phyloP scores from a whole-genome alignment of 192 early-diverging fungal species.

The Physocladia obscura region DNA sequence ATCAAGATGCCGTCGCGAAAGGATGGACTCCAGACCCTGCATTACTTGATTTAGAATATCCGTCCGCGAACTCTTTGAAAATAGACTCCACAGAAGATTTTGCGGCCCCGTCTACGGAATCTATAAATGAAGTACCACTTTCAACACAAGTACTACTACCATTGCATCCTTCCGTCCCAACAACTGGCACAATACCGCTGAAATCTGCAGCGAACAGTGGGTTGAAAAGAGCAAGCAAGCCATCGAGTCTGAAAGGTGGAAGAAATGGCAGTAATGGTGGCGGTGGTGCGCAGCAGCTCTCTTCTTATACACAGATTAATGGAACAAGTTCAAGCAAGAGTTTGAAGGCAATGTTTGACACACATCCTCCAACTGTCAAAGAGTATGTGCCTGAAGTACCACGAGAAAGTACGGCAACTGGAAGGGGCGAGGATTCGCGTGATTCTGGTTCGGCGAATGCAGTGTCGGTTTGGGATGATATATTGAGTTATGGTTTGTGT shows the following conservation, averaged over 20 bases:
- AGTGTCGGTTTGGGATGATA: conserved; percentile 22
- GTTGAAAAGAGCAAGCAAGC: background rate
- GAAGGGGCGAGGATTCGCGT: background rate
- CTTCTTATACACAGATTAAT: background rate
- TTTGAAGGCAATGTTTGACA: conserved; percentile 3
- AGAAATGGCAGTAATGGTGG: too few species aligned
- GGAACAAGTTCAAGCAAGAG: background rate
- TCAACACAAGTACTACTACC: too few species aligned
- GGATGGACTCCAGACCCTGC: background rate
- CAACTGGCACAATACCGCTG: too few species aligned
- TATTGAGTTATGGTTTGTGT: conserved; percentile 14
- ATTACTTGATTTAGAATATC: background rate
- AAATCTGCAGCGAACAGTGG: background rate
- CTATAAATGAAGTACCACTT: background rate
- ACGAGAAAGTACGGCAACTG: background rate
- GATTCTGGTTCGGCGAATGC: background rate
- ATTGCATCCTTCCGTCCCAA: too few species aligned
- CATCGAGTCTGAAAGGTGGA: conserved; percentile 6
- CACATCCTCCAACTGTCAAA: background rate
- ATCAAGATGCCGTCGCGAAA: background rate
- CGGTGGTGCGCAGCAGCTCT: background rate
- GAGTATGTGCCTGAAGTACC: background rate
- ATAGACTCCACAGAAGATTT: too few species aligned
- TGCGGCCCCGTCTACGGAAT: background rate
- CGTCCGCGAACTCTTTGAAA: background rate